Percentiles rank a stretch among this genome's conserved stretches.
Conservation (phyloP, 225 moss, liverwort and hornwort species). For the Sphagnum contortum region DNA sequence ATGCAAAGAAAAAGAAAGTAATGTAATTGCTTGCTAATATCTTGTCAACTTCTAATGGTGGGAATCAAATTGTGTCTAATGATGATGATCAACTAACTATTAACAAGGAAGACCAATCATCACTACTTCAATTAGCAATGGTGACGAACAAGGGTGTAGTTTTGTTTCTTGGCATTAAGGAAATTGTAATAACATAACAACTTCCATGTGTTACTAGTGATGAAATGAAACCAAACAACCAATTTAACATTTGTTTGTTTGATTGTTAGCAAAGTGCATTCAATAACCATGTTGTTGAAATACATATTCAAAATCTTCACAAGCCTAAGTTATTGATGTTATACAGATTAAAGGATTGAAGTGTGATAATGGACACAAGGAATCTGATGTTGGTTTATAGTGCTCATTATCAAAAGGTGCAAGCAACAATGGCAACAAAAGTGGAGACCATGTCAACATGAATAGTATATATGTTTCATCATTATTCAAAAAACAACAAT, state of each 20-base stretch:
- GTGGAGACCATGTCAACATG: too few relatives aligned
- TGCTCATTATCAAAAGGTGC: too few relatives aligned
- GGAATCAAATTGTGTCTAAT: too few relatives aligned
- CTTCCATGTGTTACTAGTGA: background rate
- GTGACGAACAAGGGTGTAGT: background rate
- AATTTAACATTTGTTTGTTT: background rate
- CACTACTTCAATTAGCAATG: background rate
- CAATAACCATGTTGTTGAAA: background rate
- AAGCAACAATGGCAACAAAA: too few relatives aligned
- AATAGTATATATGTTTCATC: too few relatives aligned
- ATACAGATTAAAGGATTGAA: too few relatives aligned
- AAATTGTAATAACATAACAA: background rate
- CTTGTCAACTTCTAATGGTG: background rate
- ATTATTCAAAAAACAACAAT: too few relatives aligned
- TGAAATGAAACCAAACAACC: too few relatives aligned
- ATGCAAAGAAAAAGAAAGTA: conserved; percentile 30
- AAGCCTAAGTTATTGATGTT: too few relatives aligned
- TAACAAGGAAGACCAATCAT: background rate
- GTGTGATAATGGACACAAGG: too few relatives aligned
- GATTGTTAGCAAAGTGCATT: background rate
- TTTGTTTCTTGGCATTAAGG: background rate
- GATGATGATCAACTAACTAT: background rate
- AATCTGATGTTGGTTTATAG: too few relatives aligned
- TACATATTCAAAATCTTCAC: background rate
- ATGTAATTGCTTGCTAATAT: background rate